phyloP scores from a whole-genome alignment of 768 basidiomycete species.

The Rhizopogon vinicolor region DNA sequence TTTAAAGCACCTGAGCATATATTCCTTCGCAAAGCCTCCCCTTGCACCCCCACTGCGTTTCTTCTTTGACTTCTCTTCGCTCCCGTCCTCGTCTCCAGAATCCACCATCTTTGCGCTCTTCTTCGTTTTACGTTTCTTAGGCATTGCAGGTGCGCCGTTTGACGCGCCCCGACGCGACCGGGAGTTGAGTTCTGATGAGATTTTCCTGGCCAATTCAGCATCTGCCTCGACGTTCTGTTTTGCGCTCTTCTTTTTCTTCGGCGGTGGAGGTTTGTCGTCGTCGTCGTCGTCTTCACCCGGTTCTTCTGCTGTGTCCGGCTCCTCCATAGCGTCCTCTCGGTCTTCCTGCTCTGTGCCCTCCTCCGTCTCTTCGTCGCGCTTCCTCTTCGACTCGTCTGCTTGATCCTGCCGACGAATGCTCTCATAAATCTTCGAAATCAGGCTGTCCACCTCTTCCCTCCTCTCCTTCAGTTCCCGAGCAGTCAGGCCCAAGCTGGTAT shows the following conservation, averaged over 20 bases:
- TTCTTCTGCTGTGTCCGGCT: slow-evolving; percentile 10
- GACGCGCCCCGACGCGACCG: slow-evolving; percentile 46
- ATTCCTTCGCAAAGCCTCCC: slow-evolving; percentile 80
- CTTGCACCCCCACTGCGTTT: slow-evolving; percentile 51
- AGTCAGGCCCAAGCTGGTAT: slow-evolving; percentile 44
- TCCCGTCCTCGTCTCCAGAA: slow-evolving; percentile 47
- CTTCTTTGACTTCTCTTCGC: slow-evolving; percentile 39
- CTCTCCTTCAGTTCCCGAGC: slow-evolving; percentile 58
- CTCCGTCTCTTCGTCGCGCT: slow-evolving; percentile 25
- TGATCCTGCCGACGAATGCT: slow-evolving; percentile 39
- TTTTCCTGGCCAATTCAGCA: slow-evolving; percentile 64
- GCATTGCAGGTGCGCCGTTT: slow-evolving; percentile 32
- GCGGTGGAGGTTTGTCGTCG: slow-evolving; percentile 5
- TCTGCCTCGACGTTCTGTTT: slow-evolving; percentile 54
- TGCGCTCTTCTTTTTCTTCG: slow-evolving; percentile 36
- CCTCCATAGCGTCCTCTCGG: slow-evolving; percentile 17
- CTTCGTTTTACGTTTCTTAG: slow-evolving; percentile 43
- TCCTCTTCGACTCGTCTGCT: slow-evolving; percentile 21
- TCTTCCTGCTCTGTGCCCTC: slow-evolving; percentile 11
- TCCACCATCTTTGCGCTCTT: slow-evolving; percentile 49
- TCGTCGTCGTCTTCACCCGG: slow-evolving; percentile 18
- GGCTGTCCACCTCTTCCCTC: slow-evolving; percentile 61
- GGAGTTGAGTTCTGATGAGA: slow-evolving; percentile 67
- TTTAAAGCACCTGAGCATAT: slow-evolving; percentile 53
- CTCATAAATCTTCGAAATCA: slow-evolving; percentile 67